Base-by-base conservation (phyloP, 2,329 filamentous ascomycete genomes). In the Aspergillus sclerotialis region DNA sequence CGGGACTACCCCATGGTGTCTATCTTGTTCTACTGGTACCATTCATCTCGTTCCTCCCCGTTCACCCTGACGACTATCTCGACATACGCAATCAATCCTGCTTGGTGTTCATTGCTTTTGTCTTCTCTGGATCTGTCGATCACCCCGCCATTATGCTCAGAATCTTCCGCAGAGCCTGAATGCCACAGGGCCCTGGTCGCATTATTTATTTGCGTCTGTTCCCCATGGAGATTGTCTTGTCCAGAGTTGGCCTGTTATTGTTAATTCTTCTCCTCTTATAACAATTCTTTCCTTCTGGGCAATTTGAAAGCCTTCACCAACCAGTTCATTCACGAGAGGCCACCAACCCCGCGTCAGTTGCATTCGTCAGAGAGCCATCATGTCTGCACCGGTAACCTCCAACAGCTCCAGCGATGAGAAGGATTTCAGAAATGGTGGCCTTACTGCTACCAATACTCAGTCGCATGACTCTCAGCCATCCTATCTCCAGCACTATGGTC, bases 401-500 rank as follows among this genome's bases (percentile, higher is more conserved):
- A 10, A 10, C 6, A 23, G 6, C 19, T 10, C 19, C 19, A 23
- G 19, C 19, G n/a, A n/a, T n/a, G 19, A 23, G 19, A 23, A 23
- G 10, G 19, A 23, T 10, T 23, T 23, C 19, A 10, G 19, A 6
- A 23, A 23, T 23, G 19, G 19, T 23, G 19, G 10, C 19, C 6
- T 23, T 23, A n/a, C n/a, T n/a, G 19, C 19, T 10, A 23, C 7
- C 19, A 23, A 23, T 10, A 23, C 19, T 10, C 19, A 23, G 6
- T 23, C 19, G 19, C 19, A 23, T 10, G 19, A 23, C 19, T 23
- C 19, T 10, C 19, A 23, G 10, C 19, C 19, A 6, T 23, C 19
- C 19, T 32, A 27, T 23, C 21, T 24, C 28, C 12, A 31, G n/a
- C 10, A 2, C 36, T 62, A 61, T 38, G 57, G 58, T 21, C 68